These are phyloP conservation scores for Botryosphaeria dothidea DNA, from an alignment of 2,329 filamentous ascomycete genomes.

Conservation along the genomic window DNA sequence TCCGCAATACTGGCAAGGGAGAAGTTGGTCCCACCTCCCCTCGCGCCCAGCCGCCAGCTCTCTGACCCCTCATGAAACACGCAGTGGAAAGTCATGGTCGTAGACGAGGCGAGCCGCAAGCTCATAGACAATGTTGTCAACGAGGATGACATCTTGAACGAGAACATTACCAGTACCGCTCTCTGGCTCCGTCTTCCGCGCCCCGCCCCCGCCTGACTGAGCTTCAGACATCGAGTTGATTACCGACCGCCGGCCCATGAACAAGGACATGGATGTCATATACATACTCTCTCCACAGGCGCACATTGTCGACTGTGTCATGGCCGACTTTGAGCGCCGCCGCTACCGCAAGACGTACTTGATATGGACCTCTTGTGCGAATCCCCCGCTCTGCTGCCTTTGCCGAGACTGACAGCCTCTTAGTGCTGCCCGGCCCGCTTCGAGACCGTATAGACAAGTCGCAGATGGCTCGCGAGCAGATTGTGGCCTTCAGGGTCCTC, in stretches of 20 bases:
- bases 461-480: conserved; percentile 67
- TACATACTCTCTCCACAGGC: conserved; percentile 85
- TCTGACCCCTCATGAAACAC: conserved; percentile 21
- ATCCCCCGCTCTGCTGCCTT: background rate
- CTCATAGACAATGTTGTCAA: conserved; percentile 89
- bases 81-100: conserved; percentile 94
- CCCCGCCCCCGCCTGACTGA: conserved; percentile 29
- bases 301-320: conserved; percentile 88
- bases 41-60: conserved; percentile 19
- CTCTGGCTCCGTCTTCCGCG: background rate
- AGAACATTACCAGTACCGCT: conserved; percentile 83
- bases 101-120: conserved; percentile 81
- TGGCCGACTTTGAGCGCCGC: conserved; percentile 85
- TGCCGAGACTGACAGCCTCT: conserved; percentile 24
- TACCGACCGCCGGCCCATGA: conserved; percentile 78
- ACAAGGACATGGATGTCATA: conserved; percentile 90
- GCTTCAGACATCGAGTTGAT: conserved; percentile 88
- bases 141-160: conserved; percentile 95
- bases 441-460: conserved; percentile 75
- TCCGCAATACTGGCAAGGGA: conserved; percentile 76
- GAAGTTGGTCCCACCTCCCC: conserved; percentile 60
- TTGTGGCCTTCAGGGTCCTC: conserved; percentile 78
- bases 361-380: conserved; percentile 74
- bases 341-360: conserved; percentile 79
- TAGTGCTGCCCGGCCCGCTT: conserved; percentile 68